phyloP scores from a whole-genome alignment of 2,329 filamentous ascomycete genomes.

The Pezicula radicicola region DNA sequence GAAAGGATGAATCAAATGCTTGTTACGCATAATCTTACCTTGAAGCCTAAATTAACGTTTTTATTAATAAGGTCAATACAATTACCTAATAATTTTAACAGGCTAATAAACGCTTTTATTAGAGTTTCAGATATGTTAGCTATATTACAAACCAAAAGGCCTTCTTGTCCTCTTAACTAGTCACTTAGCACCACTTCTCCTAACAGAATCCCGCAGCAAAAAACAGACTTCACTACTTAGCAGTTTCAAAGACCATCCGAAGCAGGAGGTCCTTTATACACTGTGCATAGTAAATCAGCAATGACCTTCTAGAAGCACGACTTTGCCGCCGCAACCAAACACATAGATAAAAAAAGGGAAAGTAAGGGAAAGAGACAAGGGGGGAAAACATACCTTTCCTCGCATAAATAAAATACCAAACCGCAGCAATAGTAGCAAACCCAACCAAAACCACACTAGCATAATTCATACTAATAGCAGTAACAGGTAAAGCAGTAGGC shows the following conservation, averaged over 20 bases:
- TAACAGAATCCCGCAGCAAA: too few relatives aligned
- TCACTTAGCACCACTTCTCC: too few relatives aligned
- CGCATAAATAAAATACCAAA: slow-evolving; percentile 50
- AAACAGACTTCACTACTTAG: too few relatives aligned
- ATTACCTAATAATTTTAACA: too few relatives aligned
- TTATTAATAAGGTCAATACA: too few relatives aligned
- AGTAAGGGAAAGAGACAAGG: background rate
- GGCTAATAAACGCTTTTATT: too few relatives aligned
- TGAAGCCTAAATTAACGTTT: too few relatives aligned
- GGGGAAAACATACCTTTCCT: slow-evolving; percentile 39
- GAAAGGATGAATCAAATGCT: too few relatives aligned
- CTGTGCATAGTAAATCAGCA: slow-evolving; percentile 3
- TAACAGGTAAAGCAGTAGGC: slow-evolving; percentile 55
- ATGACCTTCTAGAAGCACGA: background rate
- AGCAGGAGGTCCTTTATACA: slow-evolving; percentile 18
- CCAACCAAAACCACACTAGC: slow-evolving; percentile 49
- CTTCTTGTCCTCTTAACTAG: too few relatives aligned
- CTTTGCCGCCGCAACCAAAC: background rate
- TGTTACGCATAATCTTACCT: too few relatives aligned
- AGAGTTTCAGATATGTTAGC: too few relatives aligned
- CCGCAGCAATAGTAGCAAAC: slow-evolving; percentile 46
- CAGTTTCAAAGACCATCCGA: slow-evolving; percentile 16
- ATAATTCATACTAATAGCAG: slow-evolving; percentile 54
- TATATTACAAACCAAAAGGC: too few relatives aligned
- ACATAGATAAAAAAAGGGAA: background rate